Evolutionary conservation across 2,329 filamentous ascomycete species (phyloP), one percentile per base, ranked within the genome.

Genomic region (Amauroascus niger): DNA sequence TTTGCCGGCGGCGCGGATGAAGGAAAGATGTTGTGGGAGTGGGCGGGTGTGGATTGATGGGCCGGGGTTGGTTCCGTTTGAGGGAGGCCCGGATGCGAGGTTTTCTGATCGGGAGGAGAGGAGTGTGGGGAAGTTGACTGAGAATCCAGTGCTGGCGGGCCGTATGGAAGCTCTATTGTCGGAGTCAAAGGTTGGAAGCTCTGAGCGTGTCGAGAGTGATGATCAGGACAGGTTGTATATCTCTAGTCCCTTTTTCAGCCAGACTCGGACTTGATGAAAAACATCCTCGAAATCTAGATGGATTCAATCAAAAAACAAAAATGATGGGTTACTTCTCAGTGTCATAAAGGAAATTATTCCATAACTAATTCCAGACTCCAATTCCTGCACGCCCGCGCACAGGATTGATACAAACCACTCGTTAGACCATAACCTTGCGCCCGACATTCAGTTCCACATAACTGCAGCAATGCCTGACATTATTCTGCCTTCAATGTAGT

Each of bases 1-100:
- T 51, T 26, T 14, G 6, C 59, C 61, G 20, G 28, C 28, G 6
- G 28, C 28, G 28, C 6, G 11, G 28, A 32, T 32, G 28, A 56
- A 55, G 39, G 13, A 54, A 0, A 41, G 30, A 9, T 62, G 59
- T 50, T 43, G 55, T 18, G 9, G 2, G 3, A 51, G 24, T 1
- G 53, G 50, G 6, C 55, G 48, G 30, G 50, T 32, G 13, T 62
- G 60, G 58, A 56, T 58, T n/a, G 30, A 52, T 28, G 59, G 58
- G 16, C 33, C 52, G 5, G 49, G 37, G 3, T 14, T 16, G 14
- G 26, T 52, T 13, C 37, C 37, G 6, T 52, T 16, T 28, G 24
- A 33, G 11, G 18, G 55, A 53, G n/a, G 30, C 7, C 56, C 57
- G 1, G 61, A 62, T 60, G 60, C 60, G 11, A 45, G 55, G 4